These are phyloP conservation scores for Articulospora tetracladia DNA, from an alignment of 495 filamentous ascomycete genomes.

Conservation along the genomic window DNA sequence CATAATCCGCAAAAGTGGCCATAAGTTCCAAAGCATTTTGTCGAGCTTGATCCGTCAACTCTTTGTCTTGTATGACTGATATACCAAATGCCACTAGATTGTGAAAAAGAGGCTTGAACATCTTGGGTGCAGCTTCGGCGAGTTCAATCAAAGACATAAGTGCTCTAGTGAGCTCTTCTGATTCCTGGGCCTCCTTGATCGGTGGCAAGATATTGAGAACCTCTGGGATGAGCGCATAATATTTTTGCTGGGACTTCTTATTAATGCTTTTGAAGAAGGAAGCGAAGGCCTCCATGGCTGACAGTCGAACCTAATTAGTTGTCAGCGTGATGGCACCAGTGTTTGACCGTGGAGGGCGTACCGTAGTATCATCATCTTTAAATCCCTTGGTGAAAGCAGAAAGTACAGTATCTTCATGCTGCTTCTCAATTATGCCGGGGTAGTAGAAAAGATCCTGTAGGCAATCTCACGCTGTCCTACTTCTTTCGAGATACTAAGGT, in stretches of 20 bases:
- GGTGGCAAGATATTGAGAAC: constrained; percentile 91
- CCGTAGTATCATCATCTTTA: constrained; percentile 76
- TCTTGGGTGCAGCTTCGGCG: constrained; percentile 84
- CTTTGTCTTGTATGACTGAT: constrained; percentile 92
- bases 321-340: background rate
- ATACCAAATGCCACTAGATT: constrained; percentile 89
- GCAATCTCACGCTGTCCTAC: constrained; percentile 80
- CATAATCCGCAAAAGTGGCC: constrained; percentile 96
- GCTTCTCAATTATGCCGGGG: constrained; percentile 95
- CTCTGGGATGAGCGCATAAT: constrained; percentile 79
- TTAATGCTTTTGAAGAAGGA: constrained; percentile 87
- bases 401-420: constrained; percentile 83
- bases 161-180: constrained; percentile 83
- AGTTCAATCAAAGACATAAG: constrained; percentile 89
- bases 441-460: constrained; percentile 91
- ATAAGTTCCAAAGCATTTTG: constrained; percentile 96
- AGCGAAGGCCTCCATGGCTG: constrained; percentile 94
- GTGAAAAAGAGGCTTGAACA: constrained; percentile 92
- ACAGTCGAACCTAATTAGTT: constrained; percentile 62
- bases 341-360: constrained; percentile 35
- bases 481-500: constrained; percentile 79
- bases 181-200: constrained; percentile 83
- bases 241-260: constrained; percentile 84
- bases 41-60: constrained; percentile 80
- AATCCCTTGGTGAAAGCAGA: constrained; percentile 86